Evolutionary conservation across 805 yeast genomes (phyloP).

Genomic region (Pichia deserticola): DNA sequence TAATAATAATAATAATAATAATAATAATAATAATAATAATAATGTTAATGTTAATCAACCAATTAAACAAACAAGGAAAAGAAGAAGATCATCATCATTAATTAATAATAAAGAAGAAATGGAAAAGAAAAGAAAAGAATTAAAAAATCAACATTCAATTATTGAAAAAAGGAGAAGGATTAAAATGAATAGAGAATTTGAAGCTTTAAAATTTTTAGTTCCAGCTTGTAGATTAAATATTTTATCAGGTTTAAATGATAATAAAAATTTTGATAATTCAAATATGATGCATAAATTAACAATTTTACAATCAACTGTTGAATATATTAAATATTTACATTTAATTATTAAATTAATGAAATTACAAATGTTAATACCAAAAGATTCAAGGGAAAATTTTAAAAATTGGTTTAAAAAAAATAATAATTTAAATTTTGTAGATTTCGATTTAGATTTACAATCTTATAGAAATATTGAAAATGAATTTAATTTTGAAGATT

Average conservation of each 20-base stretch:
- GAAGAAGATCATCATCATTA: constrained; percentile 26
- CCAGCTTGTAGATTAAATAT: constrained; percentile 66
- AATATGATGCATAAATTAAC: constrained; percentile 66
- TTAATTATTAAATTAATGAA: constrained; percentile 46
- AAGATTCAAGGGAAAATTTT: constrained; percentile 17
- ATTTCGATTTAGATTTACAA: constrained; percentile 51
- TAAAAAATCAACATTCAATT: constrained; percentile 60
- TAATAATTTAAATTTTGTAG: constrained; percentile 39
- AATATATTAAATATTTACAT: constrained; percentile 67
- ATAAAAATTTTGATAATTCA: constrained; percentile 24
- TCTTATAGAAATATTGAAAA: constrained; percentile 50
- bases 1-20: no score
- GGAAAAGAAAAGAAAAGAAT: constrained; percentile 38
- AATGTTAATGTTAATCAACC: neutral
- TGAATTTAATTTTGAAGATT: constrained; percentile 43
- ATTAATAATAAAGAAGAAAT: constrained; percentile 23
- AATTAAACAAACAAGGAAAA: constrained; percentile 10
- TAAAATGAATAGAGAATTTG: constrained; percentile 77
- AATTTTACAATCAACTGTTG: constrained; percentile 75
- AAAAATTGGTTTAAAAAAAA: constrained; percentile 28
- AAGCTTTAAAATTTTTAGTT: constrained; percentile 65
- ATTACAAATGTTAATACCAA: constrained; percentile 30
- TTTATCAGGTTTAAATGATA: constrained; percentile 20
- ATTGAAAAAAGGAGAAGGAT: constrained; percentile 74
- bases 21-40: neutral